These are phyloP conservation scores for Macrophomina pseudophaseolina DNA, from an alignment of 2,329 filamentous ascomycete species.

Conservation along the genomic window DNA sequence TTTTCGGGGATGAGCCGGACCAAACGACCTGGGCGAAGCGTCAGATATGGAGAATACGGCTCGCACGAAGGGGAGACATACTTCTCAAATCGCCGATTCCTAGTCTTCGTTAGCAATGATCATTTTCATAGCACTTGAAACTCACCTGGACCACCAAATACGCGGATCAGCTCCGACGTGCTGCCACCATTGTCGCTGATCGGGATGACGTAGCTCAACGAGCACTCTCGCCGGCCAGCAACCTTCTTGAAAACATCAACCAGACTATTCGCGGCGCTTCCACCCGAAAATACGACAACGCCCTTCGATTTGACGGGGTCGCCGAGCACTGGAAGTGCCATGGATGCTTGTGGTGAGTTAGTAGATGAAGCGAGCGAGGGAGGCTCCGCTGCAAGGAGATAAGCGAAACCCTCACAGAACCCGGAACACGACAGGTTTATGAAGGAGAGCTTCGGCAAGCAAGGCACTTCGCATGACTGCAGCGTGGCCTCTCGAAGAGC, in stretches of 20 bases:
- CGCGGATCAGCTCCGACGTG: conserved; percentile 89
- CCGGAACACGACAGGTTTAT: not conserved
- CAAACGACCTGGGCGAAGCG: conserved; percentile 69
- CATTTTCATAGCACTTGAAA: conserved; percentile 31
- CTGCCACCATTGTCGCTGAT: conserved; percentile 96
- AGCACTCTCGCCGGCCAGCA: conserved; percentile 66
- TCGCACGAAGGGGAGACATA: conserved; percentile 47
- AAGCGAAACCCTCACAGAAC: conserved; percentile 11
- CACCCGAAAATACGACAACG: conserved; percentile 87
- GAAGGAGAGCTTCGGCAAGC: not conserved
- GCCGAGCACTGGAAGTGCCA: conserved; percentile 28
- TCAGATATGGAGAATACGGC: conserved; percentile 21
- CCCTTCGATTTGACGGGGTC: conserved; percentile 48
- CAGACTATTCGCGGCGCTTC: conserved; percentile 90
- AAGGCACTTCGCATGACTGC: conserved; percentile 5
- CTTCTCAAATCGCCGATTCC: conserved; percentile 77
- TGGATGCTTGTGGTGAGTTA: not conserved
- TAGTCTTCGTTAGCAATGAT: conserved; percentile 31
- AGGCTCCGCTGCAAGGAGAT: not conserved
- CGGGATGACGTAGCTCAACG: conserved; percentile 84
- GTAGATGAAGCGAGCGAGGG: not conserved
- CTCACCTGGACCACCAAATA: conserved; percentile 89
- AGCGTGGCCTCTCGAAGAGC: not conserved
- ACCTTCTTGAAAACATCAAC: conserved; percentile 82
- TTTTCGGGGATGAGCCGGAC: conserved; percentile 84